Base-by-base conservation (phyloP, 1,284 basidiomycete genomes). In the Trichosporon sp. region DNA sequence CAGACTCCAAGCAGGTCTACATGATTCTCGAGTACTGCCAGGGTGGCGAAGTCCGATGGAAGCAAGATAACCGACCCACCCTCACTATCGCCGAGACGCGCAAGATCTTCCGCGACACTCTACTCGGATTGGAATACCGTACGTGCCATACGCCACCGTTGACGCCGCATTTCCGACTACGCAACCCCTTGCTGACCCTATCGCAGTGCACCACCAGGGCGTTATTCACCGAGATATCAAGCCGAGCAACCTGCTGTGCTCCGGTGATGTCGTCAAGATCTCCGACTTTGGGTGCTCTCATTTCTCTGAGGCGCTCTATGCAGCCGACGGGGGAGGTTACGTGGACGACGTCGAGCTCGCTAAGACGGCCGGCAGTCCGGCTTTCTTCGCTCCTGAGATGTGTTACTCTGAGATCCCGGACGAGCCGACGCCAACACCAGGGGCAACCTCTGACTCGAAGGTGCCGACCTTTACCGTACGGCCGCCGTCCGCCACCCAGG, bases 201-300 rank as follows among this genome's bases (percentile, higher is more conserved):
- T 29, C 27, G 27, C 49, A 54, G 49, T 99, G 6, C 95, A 99
- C 78, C 87, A 91, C 73, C 92, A 98, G 76, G 95, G 95, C 36
- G 97, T 99, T 79, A 98, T 99, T 60, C 96, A 99, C 81, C 91
- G 96, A 64, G 96, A 99, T 80, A 98, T 99, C 83, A 99, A 99
- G 80, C 96, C 96, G 11, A 93, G 92, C 64, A 99, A 99, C 78
- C 86, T 99, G 34, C 85, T 99, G 16, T 93, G 90, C 87, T 90
- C 91, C 16, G 84, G 85, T 34, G 87, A 89, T 56, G 87, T 85
- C 63, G 94, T 98, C 81, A 99, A 99, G 81, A 99, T 99, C 68
- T 93, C 90, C 23, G 96, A 99, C 81, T 99, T 99, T 80, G 95
- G 96, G 62, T 94, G 96, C 62, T 95, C 94, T 9, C 93, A 96